Evolutionary conservation across 208 protist species (phyloP).

Genomic region (Crithidia sp.): DNA sequence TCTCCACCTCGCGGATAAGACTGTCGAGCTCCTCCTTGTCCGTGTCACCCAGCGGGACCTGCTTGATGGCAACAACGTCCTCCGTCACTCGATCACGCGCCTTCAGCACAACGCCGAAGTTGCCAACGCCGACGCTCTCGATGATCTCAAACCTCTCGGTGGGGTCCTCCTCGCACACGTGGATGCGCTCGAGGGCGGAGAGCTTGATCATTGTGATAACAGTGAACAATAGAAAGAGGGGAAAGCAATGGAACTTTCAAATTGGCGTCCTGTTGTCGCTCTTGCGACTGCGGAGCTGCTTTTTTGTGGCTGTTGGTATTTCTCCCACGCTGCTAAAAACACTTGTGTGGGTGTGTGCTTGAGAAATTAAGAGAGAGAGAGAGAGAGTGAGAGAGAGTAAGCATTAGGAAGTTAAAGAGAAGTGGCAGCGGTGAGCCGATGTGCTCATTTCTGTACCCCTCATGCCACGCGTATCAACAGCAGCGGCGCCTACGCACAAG

Average conservation of each 20-base stretch:
- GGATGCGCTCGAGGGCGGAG: conserved; percentile 58
- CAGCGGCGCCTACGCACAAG: too few species aligned
- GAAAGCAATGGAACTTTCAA: not conserved
- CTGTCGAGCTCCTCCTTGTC: conserved; percentile 69
- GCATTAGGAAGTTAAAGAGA: too few species aligned
- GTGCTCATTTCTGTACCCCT: too few species aligned
- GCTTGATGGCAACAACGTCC: conserved; percentile 90
- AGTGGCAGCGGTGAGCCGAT: too few species aligned
- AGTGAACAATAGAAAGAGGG: too few species aligned
- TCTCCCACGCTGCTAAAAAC: too few species aligned
- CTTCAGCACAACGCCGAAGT: conserved; percentile 98
- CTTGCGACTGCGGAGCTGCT: too few species aligned
- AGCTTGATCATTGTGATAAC: conserved; percentile 26
- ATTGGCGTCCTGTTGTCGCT: not conserved
- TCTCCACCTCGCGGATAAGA: conserved; percentile 86
- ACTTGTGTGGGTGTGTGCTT: too few species aligned
- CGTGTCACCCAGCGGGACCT: conserved; percentile 83
- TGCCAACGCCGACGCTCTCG: conserved; percentile 91
- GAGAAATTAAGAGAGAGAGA: too few species aligned
- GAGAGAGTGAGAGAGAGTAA: too few species aligned
- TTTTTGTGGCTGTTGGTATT: too few species aligned
- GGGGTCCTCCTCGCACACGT: conserved; percentile 73
- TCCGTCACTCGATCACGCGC: conserved; percentile 80
- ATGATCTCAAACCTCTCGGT: conserved; percentile 84
- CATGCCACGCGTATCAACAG: too few species aligned